Conservation (phyloP, 768 basidiomycete genomes). For the Suillus subluteus region DNA sequence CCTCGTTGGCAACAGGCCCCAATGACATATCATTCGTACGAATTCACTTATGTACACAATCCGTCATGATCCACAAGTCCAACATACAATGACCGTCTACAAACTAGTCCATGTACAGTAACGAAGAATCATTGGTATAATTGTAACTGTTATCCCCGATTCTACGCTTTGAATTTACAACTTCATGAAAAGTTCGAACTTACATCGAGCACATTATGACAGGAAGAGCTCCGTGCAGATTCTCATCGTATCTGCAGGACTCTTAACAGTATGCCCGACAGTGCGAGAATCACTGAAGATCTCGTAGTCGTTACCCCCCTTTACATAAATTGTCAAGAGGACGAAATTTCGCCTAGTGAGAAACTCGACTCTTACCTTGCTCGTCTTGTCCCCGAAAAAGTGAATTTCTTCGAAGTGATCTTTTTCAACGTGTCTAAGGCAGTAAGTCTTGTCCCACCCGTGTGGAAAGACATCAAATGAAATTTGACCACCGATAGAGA, state of each 20-base stretch:
- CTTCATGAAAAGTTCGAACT: not conserved
- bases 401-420: conserved; percentile 94
- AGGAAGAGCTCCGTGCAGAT: conserved; percentile 73
- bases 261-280: conserved; percentile 81
- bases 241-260: conserved; percentile 75
- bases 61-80: no score
- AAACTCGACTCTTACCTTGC: conserved; percentile 46
- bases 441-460: conserved; percentile 98
- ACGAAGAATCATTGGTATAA: not conserved
- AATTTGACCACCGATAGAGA: conserved; percentile 93
- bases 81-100: no score
- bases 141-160: not conserved
- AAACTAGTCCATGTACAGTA: not conserved
- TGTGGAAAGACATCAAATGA: conserved; percentile 91
- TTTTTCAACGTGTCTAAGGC: conserved; percentile 76
- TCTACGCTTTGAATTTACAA: not conserved
- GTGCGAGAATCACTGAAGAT: conserved; percentile 83
- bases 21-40: no score
- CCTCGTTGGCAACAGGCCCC: no score
- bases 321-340: conserved; percentile 12
- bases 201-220: not conserved
- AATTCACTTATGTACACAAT: no score
- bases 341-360: not conserved
- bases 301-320: conserved; percentile 98
- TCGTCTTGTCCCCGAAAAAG: conserved; percentile 97